Conservation (phyloP, 2,329 filamentous ascomycete genomes). For the Coleophoma crateriformis region DNA sequence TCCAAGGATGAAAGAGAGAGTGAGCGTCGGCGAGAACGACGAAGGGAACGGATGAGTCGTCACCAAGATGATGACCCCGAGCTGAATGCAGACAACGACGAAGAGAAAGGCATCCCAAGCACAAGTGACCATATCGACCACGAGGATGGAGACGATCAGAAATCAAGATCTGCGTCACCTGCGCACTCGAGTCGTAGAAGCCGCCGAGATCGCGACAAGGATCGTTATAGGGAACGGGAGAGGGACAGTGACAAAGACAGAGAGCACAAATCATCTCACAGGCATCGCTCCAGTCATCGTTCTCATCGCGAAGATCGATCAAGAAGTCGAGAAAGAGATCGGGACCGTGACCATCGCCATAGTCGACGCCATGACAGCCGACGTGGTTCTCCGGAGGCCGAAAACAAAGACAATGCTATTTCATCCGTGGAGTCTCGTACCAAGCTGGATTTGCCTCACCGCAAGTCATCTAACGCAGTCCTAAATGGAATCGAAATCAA, state of each 20-base stretch:
- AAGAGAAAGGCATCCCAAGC: neutral
- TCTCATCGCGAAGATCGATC: slow-evolving; percentile 37
- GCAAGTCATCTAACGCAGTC: slow-evolving; percentile 13
- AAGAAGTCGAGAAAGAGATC: slow-evolving; percentile 36
- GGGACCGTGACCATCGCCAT: slow-evolving; percentile 36
- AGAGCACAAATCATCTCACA: slow-evolving; percentile 34
- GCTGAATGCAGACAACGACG: slow-evolving; percentile 1
- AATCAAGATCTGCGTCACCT: slow-evolving; percentile 61
- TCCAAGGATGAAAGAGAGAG: slow-evolving; percentile 25
- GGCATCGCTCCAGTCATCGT: slow-evolving; percentile 39
- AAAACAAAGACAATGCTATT: slow-evolving; percentile 8
- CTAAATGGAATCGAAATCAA: slow-evolving; percentile 25
- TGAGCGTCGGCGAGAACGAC: slow-evolving; percentile 23
- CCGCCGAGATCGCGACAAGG: slow-evolving; percentile 51
- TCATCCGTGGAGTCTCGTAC: slow-evolving; percentile 7
- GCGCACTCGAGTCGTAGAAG: slow-evolving; percentile 55
- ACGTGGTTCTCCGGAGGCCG: slow-evolving; percentile 15
- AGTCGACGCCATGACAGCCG: slow-evolving; percentile 10
- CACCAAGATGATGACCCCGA: slow-evolving; percentile 20
- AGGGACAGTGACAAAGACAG: slow-evolving; percentile 36
- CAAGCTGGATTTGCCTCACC: slow-evolving; percentile 8
- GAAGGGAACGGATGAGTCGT: slow-evolving; percentile 20
- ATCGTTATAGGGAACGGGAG: slow-evolving; percentile 34
- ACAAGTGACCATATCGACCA: neutral
- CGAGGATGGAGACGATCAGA: slow-evolving; percentile 41